Base-by-base conservation (phyloP, 1,284 basidiomycete genomes). In the Sporisorium iseilematis-ciliati region DNA sequence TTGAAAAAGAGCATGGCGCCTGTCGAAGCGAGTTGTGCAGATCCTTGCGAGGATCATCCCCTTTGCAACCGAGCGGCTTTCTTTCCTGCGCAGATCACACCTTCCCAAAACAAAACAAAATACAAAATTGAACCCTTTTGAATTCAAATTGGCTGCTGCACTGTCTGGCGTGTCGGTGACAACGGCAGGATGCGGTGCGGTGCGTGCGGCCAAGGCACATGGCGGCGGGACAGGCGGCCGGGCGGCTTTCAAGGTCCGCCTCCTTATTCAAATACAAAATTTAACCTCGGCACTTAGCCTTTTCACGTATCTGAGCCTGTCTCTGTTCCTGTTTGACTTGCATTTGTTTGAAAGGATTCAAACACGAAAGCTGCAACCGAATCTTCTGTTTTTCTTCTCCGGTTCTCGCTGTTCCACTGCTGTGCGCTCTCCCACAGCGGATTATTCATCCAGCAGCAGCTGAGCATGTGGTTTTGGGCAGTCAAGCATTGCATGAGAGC, bases 101-200 rank as follows among this genome's bases (percentile, higher is more conserved):
- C 35, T 38, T 38, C 35, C 35, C n/a, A 33, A 33, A 33, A 33
- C 29, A 33, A 33, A 33, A 33, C 11, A 33, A 33, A 33, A 8
- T 33, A 33, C 33, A 33, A 33, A 33, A 8, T 33, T 33, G 33
- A 33, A 33, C 33, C 33, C 33, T 48, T 48, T 31, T 48, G 46
- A 48, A 31, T 31, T 54, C 52, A 42, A 21, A n/a, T 12, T 3
- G 18, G 10, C 33, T 18, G 26, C 31, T 16, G 43, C 42, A 26
- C 29, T 64, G 41, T 57, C 23, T 53, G 20, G 57, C 48, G 21
- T 43, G 20, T 64, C 49, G 54, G 54, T 65, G 56, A 53, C 43
- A 54, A 48, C 56, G 56, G 62, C 56, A 51, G 42, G 56, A 20
- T 57, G 53, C 64, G 51, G 35, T 29, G 12, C n/a, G n/a, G n/a